These are phyloP conservation scores for Crithidia expoeki DNA, from an alignment of 208 protist species.

Conservation along the genomic window DNA sequence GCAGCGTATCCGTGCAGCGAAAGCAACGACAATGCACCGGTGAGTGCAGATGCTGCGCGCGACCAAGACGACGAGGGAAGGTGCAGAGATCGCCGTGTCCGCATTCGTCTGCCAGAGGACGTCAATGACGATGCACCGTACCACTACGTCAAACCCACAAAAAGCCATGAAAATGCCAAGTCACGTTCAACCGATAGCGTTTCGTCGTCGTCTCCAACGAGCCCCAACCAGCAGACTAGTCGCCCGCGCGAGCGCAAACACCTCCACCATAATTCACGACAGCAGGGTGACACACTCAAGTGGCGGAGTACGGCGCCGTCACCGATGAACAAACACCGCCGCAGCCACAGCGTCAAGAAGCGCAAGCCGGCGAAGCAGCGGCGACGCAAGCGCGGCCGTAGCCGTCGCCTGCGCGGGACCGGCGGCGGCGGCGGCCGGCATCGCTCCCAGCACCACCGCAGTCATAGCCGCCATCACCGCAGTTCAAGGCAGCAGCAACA, in stretches of 20 bases:
- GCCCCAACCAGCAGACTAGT: neutral
- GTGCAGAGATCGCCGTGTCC: constrained; percentile 13
- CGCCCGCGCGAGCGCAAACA: neutral
- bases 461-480: constrained; percentile 31
- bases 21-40: neutral
- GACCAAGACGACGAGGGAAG: constrained; percentile 2
- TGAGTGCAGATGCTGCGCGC: neutral
- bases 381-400: constrained; percentile 30
- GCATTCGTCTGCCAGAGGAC: constrained; percentile 27
- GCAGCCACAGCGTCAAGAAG: constrained; percentile 35
- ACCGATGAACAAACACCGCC: constrained; percentile 24
- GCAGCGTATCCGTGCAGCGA: neutral
- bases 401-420: constrained; percentile 32
- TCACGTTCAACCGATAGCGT: constrained; percentile 1
- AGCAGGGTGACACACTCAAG: constrained; percentile 16
- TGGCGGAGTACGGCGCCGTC: constrained; percentile 6
- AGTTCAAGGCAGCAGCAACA: constrained; percentile 17
- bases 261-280: neutral
- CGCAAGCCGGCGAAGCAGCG: constrained; percentile 37
- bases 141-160: neutral
- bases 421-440: constrained; percentile 35
- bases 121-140: neutral
- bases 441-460: constrained; percentile 35
- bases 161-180: neutral
- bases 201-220: neutral